Evolutionary conservation across 371 early-diverging fungal genomes (phyloP), one percentile per base, ranked within the genome.

Genomic region (Funneliformis caledonium): DNA sequence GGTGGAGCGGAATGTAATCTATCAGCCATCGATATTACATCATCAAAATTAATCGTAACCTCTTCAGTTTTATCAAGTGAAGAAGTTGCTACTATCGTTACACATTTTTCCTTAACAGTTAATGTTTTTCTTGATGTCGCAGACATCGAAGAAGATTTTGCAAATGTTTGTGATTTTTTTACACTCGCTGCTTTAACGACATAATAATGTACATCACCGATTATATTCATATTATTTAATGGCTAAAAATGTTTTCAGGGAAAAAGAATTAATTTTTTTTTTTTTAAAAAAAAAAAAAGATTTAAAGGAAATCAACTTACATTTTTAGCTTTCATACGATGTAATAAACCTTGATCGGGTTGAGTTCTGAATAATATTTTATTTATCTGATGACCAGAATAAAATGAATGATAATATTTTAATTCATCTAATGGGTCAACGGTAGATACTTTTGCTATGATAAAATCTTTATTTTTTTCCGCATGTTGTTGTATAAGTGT

Each of bases 251-350:
- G 2, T 22, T 37, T 22, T 8, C 22, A 0, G 47, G 42, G 33
- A 37, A 8, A 62, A 19, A 9, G 1, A 31, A 76, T 61, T 11
- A 62, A n/a, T 61, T 72, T 2, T 16, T 56, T 45, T 76, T 31
- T 69, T 43, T 69, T 43, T 22, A 67, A 16, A 67, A 9, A 37
- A 16, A 67, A 68, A 37, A 60, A 73, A 22, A 14, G 31, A 43
- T 62, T 65, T 26, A 16, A 31, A 37, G 19, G 16, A 37, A 11
- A 26, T 67, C 60, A 16, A 82, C 87, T 83, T 85, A 92, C 93
- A 83, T 96, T 96, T 81, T 92, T 91, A 7, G 95, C 95, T 82
- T 91, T 91, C 95, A 96, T 95, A 72, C 96, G 85, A 77, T 95
- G 93, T 80, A 93, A 82, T 22, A 93, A 84, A 1, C 93, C 91